These are phyloP conservation scores for Piromyces sp. DNA, from an alignment of 192 early-diverging fungal species.

Conservation along the genomic window DNA sequence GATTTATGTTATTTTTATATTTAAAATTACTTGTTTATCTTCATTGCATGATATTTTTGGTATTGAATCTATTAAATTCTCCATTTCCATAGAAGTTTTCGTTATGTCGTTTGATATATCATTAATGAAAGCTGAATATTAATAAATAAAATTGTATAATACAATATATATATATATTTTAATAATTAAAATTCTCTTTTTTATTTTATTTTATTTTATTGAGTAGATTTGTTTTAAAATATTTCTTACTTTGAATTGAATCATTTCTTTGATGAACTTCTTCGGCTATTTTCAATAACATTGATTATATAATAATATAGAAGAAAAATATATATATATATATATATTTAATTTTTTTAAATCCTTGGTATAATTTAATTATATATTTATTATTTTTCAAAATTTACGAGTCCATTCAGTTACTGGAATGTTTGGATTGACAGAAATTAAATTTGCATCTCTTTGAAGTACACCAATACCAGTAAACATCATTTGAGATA, in stretches of 20 bases:
- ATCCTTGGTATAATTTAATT: no score
- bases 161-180: no score
- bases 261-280: neutral
- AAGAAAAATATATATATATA: no score
- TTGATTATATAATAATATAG: no score
- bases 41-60: neutral
- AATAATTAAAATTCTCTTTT: no score
- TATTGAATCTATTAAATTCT: neutral
- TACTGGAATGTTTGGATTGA: slow-evolving; percentile 12
- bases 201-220: no score
- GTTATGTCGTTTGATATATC: neutral
- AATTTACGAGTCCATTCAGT: slow-evolving; percentile 17
- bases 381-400: neutral
- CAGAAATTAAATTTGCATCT: slow-evolving; percentile 16
- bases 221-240: no score
- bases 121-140: neutral
- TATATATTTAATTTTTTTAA: no score
- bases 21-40: neutral
- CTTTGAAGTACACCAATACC: slow-evolving; percentile 19
- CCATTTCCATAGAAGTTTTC: neutral
- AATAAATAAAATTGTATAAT: no score
- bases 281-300: neutral
- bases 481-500: slow-evolving; percentile 16
- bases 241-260: neutral
- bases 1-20: no score